Evolutionary conservation across 2,329 filamentous ascomycete species (phyloP), one percentile per base, ranked within the genome.

Genomic region (Aspergillus felis): DNA sequence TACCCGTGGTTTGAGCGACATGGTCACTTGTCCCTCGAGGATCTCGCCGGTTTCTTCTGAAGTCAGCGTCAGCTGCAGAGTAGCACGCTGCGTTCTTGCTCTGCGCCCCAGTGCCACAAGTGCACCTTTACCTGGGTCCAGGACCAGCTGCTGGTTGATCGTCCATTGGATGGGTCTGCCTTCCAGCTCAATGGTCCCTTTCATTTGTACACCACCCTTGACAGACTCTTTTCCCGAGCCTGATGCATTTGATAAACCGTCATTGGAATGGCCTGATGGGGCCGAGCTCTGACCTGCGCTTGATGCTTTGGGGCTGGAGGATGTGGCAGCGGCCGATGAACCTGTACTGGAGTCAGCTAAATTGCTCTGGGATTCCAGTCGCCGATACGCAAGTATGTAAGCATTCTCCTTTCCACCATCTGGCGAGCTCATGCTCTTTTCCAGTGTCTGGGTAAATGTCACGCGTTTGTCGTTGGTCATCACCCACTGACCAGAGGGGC

Each of bases 381-480:
- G 66, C 12, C 62, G 61, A 42, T 68, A 72, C 3, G 57, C 54
- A 50, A 68, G 59, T 6, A 68, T 42, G 42, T 64, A 64, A 17
- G 58, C 56, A 27, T 58, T 20, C 24, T 58, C 12, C 10, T 20
- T 20, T 22, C 9, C 1, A 2, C 38, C 24, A 1, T 42, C 24
- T 22, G 20, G 44, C 22, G 22, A 42, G 1, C 20, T 25, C 35
- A 58, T 32, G 17, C 57, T 14, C 22, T 47, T 4, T 2, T 54
- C 41, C 22, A 53, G 24, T n/a, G 24, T 12, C 24, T 27, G 1
- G 1, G 46, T 35, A 35, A 29, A 12, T 3, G 12, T 38, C 9
- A 62, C 53, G 4, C 17, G 24, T 0, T 54, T 22, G 47, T 66
- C 62, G 35, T 67, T 46, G 12, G 66, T 38, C 8, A 57, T 12